Evolutionary conservation across 768 basidiomycete genomes (phyloP), one percentile per base, ranked within the genome.

Genomic region (Amanita exitialis): DNA sequence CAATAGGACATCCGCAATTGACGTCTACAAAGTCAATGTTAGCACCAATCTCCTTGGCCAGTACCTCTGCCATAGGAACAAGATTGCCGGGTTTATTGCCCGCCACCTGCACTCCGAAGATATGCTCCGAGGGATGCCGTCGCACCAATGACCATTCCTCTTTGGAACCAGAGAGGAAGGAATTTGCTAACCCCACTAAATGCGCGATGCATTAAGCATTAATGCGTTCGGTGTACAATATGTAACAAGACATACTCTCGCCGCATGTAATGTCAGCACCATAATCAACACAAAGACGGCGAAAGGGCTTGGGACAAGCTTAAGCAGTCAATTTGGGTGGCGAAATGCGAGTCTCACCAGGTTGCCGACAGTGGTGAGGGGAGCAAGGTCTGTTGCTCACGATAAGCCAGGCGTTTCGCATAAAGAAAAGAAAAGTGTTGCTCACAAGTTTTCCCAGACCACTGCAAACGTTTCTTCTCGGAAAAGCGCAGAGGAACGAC

Each of bases 1-100:
- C 96, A 58, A 98, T 98, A 3, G 96, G 96, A 65, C 96, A 98
- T 6, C 94, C 94, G 65, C 90, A 90, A 61, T 99, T 99, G 56
- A 98, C 68, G 61, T 99, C 94, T 1, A 94, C 89, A 59, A 96
- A 97, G 60, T 97, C 91, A 18, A 96, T 66, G 16, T 75, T 73
- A 10, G 74, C 70, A 1, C 72, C 72, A 57, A 80, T 78, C 61
- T 90, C 83, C 54, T 75, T 79, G 2, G 76, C 80, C 23, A 98
- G 75, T 6, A 86, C 72, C 62, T 98, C 95, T 0, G 91, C 89
- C 0, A 85, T 81, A 0, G 90, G 76, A 0, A 83, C 88, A 51
- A 98, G 75, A 3, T 79, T 76, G 1, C 76, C 72, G 0, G 93
- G 84, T 58, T 89, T 93, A 62, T 82, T 90, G 0, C 96, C 96